Percentiles rank a stretch among this genome's conserved stretches.
Evolutionary conservation across 2,329 filamentous ascomycete genomes (phyloP).

Genomic region (Aspergillus ibericus): DNA sequence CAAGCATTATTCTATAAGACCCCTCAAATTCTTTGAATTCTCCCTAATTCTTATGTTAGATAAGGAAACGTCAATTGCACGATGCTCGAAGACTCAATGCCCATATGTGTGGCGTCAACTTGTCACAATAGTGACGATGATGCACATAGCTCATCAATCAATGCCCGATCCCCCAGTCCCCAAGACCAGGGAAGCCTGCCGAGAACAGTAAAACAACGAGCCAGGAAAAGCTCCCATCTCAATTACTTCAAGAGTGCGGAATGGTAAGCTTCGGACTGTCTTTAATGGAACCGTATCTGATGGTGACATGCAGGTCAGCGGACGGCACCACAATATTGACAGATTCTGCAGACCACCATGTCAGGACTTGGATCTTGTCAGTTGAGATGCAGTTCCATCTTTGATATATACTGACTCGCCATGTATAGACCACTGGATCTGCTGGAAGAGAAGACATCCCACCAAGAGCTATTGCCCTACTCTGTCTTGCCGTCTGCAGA

Average conservation of each 20-base stretch:
- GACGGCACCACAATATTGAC: slow-evolving; percentile 61
- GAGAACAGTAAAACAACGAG: background rate
- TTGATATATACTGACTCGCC: slow-evolving; percentile 10
- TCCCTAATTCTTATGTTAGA: background rate
- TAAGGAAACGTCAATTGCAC: background rate
- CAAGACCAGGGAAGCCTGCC: background rate
- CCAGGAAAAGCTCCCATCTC: background rate
- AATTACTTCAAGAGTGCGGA: slow-evolving; percentile 49
- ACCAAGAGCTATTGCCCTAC: slow-evolving; percentile 47
- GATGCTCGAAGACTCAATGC: slow-evolving; percentile 19
- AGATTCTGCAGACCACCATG: slow-evolving; percentile 50
- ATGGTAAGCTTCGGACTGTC: slow-evolving; percentile 35
- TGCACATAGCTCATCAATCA: background rate
- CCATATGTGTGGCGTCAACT: slow-evolving; percentile 32
- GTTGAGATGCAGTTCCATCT: slow-evolving; percentile 13
- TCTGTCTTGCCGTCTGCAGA: slow-evolving; percentile 48
- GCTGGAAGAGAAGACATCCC: slow-evolving; percentile 39
- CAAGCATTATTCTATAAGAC: too few relatives aligned
- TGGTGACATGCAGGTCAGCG: slow-evolving; percentile 41
- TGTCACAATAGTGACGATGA: background rate
- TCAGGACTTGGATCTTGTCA: slow-evolving; percentile 57
- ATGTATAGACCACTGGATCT: slow-evolving; percentile 48
- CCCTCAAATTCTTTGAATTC: too few relatives aligned
- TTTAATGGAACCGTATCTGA: slow-evolving; percentile 1
- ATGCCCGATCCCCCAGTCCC: background rate